Evolutionary conservation across 1,139 yeast species (phyloP), one percentile per base, ranked within the genome.

Genomic region (Geotrichum candidum): DNA sequence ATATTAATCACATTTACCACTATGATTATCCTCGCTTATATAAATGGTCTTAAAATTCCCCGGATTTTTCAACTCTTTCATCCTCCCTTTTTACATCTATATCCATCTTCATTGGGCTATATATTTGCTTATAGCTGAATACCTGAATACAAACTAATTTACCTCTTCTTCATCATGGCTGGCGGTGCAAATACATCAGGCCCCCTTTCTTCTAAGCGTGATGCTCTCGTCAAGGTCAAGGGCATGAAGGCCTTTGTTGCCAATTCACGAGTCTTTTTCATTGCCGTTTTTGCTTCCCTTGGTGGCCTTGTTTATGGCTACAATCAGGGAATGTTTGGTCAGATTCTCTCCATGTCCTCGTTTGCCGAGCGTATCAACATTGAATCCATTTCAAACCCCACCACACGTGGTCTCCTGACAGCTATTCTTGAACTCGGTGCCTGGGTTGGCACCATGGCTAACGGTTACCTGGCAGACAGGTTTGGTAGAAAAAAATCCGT

Each of bases 261-360:
- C 25, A 68, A 68, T 61, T 64, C 67, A 51, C 65, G 62, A 53
- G 70, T 69, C 23, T 65, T 68, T 33, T 53, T 65, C 27, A 63
- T 67, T 57, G 73, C 73, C 38, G 65, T 72, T 25, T 69, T 72
- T 57, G 76, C 75, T 4, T 66, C 74, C 35, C 65, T 72, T 25
- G 75, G 75, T 45, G 74, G 74, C 57, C 63, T 72, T 33, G 68
- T 72, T 64, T 73, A 70, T 64, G 75, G 75, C 41, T 72, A 72
- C 61, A 72, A 73, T 57, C 82, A 85, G 25, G 86, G 86, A 68
- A 81, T 83, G 66, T 81, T 83, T 65, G 78, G 83, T 51, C 85
- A 85, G 74, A 78, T 83, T 64, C 69, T 83, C 77, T 84, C 81
- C 65, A 82, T 83, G 86, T 72, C 76, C 18, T 80, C 79, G 64